A percentile compares a stretch with the other conserved stretches of the same genome.
Evolutionary conservation across 2,329 filamentous ascomycete species (phyloP).

Genomic region (Alternaria panax): DNA sequence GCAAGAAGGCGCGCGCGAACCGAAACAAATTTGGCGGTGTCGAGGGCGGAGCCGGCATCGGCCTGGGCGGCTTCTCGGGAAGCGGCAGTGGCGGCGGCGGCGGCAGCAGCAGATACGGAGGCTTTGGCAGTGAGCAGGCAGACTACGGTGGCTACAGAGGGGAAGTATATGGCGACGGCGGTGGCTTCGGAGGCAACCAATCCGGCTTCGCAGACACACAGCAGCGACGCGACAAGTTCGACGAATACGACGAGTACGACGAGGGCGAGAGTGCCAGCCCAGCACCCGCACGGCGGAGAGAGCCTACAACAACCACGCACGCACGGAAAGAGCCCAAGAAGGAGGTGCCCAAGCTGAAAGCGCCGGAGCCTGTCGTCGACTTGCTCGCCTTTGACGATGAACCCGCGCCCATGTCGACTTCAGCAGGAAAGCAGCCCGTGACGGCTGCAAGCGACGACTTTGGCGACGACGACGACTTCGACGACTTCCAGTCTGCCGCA

Average conservation of each 20-base stretch:
- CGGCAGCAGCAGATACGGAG: slow-evolving; percentile 75
- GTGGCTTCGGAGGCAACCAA: slow-evolving; percentile 82
- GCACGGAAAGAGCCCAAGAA: slow-evolving; percentile 63
- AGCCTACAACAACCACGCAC: slow-evolving; percentile 46
- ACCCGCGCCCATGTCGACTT: slow-evolving; percentile 59
- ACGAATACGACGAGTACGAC: slow-evolving; percentile 97
- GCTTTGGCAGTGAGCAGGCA: slow-evolving; percentile 75
- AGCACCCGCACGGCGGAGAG: slow-evolving; percentile 61
- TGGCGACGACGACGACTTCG: slow-evolving; percentile 86
- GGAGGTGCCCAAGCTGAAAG: slow-evolving; percentile 77
- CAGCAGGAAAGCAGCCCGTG: slow-evolving; percentile 55
- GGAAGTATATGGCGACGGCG: slow-evolving; percentile 91
- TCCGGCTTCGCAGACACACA: slow-evolving; percentile 71
- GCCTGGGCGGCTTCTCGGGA: slow-evolving; percentile 62
- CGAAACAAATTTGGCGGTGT: slow-evolving; percentile 96
- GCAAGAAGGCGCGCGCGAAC: slow-evolving; percentile 89
- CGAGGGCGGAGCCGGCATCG: slow-evolving; percentile 75
- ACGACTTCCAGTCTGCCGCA: slow-evolving; percentile 91
- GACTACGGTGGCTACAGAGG: slow-evolving; percentile 73
- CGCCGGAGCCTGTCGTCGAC: slow-evolving; percentile 79
- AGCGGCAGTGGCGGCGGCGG: slow-evolving; percentile 56
- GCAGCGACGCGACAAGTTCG: slow-evolving; percentile 77
- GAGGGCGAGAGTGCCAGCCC: slow-evolving; percentile 68
- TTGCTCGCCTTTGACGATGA: slow-evolving; percentile 91
- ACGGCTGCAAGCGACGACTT: slow-evolving; percentile 53